Evolutionary conservation across 2,329 filamentous ascomycete species (phyloP).

Genomic region (Trichoderma sp.): DNA sequence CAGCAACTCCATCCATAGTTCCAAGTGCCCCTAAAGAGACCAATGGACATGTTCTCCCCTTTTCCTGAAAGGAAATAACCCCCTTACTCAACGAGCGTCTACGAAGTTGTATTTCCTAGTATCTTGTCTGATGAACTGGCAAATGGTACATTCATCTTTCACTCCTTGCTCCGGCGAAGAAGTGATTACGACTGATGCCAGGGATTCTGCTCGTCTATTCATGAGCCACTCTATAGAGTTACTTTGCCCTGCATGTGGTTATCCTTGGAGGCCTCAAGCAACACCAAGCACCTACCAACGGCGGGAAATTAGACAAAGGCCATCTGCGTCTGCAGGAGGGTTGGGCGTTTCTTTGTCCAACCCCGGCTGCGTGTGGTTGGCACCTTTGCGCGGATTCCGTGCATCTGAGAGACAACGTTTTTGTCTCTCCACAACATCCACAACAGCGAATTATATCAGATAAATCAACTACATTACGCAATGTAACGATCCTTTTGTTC

Average conservation of each 20-base stretch:
- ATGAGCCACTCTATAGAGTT: background rate
- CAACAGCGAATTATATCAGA: background rate
- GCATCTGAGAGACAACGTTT: background rate
- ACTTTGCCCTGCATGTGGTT: background rate
- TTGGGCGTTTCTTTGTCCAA: background rate
- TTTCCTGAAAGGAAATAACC: background rate
- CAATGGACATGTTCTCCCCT: background rate
- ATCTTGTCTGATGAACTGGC: background rate
- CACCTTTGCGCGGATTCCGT: background rate
- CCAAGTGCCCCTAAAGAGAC: background rate
- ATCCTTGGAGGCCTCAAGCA: background rate
- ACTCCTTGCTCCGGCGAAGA: background rate
- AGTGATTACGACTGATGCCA: background rate
- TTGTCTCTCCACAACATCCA: background rate
- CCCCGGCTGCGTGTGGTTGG: background rate
- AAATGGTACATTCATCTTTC: background rate
- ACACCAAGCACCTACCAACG: background rate
- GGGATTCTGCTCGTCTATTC: background rate
- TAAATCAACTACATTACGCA: background rate
- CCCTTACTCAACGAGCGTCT: background rate
- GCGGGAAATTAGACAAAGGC: background rate
- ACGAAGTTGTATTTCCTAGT: background rate
- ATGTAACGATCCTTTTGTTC: background rate
- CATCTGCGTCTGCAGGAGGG: background rate
- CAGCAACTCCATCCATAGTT: background rate